phyloP scores from a whole-genome alignment of 176 grass and related monocot genomes.

The Phyllostachys edulis region DNA sequence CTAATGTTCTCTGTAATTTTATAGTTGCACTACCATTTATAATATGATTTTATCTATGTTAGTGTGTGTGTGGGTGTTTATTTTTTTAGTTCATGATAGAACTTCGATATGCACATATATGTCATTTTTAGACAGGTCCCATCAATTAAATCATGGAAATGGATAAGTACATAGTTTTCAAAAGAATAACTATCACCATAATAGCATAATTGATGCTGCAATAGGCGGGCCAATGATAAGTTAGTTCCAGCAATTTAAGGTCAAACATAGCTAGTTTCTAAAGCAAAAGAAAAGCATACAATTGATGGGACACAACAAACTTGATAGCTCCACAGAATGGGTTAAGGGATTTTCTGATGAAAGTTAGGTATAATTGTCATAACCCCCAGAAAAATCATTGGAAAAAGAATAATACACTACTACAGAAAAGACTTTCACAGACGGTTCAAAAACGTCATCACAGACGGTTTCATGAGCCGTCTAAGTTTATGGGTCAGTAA shows the following conservation, averaged over 20 bases:
- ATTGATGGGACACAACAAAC: slow-evolving; percentile 46
- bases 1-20: not conserved
- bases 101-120: not conserved
- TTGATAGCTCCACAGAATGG: slow-evolving; percentile 47
- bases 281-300: slow-evolving; percentile 46
- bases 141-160: slow-evolving; percentile 35
- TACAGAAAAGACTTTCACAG: too few relatives aligned
- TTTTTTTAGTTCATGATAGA: not conserved
- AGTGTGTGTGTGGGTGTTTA: not conserved
- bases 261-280: slow-evolving; percentile 48
- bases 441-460: too few relatives aligned
- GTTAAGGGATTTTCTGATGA: slow-evolving; percentile 35
- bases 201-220: slow-evolving; percentile 40
- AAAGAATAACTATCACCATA: slow-evolving; percentile 49
- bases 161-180: slow-evolving; percentile 43
- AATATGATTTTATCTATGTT: not conserved
- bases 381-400: slow-evolving; percentile 26
- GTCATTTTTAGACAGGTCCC: slow-evolving; percentile 32
- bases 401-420: slow-evolving; percentile 9
- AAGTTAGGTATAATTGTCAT: slow-evolving; percentile 29
- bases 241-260: slow-evolving; percentile 54
- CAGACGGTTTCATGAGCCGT: too few relatives aligned
- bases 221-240: slow-evolving; percentile 58
- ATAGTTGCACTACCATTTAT: not conserved
- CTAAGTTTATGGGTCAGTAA: too few relatives aligned